These are phyloP conservation scores for Prinsepia uniflora DNA, from an alignment of 306 rosid species.

Conservation along the genomic window DNA sequence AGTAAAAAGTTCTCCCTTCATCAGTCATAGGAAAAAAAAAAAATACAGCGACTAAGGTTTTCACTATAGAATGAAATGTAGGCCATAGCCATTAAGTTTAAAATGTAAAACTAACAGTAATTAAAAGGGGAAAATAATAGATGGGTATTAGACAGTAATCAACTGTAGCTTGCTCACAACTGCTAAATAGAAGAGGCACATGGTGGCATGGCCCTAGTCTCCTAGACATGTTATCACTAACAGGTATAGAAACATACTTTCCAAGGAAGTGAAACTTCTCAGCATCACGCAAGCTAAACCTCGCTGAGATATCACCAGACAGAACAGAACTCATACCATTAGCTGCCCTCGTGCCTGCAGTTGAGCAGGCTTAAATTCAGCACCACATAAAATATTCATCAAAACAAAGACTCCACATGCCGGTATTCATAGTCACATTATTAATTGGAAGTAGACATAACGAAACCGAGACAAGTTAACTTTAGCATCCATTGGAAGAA, in stretches of 20 bases:
- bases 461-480: neutral
- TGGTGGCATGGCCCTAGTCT: conserved; percentile 9
- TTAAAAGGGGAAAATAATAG: neutral
- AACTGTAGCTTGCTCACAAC: neutral
- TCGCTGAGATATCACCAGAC: conserved; percentile 47
- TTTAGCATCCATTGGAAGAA: neutral
- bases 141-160: neutral
- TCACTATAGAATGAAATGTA: neutral
- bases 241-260: conserved; percentile 45
- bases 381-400: neutral
- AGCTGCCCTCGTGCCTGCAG: conserved; percentile 44
- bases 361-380: conserved; percentile 26
- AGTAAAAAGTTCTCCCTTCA: neutral
- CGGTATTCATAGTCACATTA: conserved; percentile 7
- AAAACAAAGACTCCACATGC: neutral
- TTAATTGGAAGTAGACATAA: neutral
- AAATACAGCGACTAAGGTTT: neutral
- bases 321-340: conserved; percentile 32
- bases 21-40: neutral
- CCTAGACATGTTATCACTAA: neutral
- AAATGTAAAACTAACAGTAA: neutral
- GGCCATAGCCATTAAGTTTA: neutral
- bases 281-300: conserved; percentile 66
- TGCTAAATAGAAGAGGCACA: neutral
- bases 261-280: conserved; percentile 61